Percentiles rank a stretch among this genome's conserved stretches.
Evolutionary conservation across 1,284 basidiomycete species (phyloP).

Genomic region (Fistulina hepatica): DNA sequence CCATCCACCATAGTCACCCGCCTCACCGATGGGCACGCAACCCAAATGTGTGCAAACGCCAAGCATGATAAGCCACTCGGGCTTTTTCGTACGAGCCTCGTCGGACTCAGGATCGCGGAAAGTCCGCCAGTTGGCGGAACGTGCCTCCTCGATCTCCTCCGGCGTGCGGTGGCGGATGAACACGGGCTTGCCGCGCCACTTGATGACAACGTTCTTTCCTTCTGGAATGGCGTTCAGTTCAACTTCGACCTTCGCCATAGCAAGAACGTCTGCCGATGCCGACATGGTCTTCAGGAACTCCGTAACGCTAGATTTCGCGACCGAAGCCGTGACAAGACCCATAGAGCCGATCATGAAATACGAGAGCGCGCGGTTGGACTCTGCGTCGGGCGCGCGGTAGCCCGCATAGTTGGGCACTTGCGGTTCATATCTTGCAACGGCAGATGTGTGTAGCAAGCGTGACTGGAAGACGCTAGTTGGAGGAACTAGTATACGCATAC

Average conservation of each 20-base stretch:
- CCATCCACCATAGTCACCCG: constrained; percentile 98
- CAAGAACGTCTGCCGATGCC: constrained; percentile 96
- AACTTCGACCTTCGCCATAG: constrained; percentile 96
- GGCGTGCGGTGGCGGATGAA: constrained; percentile 96
- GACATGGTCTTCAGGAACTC: constrained; percentile 96
- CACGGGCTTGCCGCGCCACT: constrained; percentile 99
- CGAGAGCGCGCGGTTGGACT: constrained; percentile 74
- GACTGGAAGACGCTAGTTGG: constrained; percentile 49
- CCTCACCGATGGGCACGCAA: constrained; percentile 97
- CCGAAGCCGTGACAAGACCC: constrained; percentile 89
- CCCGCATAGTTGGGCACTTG: constrained; percentile 83
- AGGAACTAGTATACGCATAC: too few relatives aligned
- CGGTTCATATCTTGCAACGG: constrained; percentile 49
- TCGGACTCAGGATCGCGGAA: constrained; percentile 93
- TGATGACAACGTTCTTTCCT: constrained; percentile 96
- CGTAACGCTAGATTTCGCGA: constrained; percentile 87
- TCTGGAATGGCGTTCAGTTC: constrained; percentile 88
- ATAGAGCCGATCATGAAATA: constrained; percentile 98
- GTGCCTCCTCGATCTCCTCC: constrained; percentile 91
- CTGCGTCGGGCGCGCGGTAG: constrained; percentile 67
- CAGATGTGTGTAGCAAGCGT: constrained; percentile 67
- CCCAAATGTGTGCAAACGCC: constrained; percentile 98
- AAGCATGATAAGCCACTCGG: constrained; percentile 97
- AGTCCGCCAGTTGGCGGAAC: constrained; percentile 71
- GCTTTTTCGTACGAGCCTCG: constrained; percentile 82